Evolutionary conservation across 2,329 filamentous ascomycete genomes (phyloP).

Genomic region (Metarhizium humberi): DNA sequence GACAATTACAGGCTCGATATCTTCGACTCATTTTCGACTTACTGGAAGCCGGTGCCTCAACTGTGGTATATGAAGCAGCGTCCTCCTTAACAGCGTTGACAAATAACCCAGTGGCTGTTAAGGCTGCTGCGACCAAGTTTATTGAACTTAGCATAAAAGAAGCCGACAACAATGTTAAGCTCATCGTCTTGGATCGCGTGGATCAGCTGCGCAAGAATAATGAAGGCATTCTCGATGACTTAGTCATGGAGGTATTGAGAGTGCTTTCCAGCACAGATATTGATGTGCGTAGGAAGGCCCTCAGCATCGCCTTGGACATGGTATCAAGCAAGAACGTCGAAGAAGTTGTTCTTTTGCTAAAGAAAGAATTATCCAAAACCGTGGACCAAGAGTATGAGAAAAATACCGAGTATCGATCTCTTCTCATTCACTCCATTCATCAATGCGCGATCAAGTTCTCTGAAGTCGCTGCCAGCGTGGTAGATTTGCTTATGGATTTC

Average conservation of each 20-base stretch:
- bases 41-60: conserved; percentile 84
- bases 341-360: conserved; percentile 88
- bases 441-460: conserved; percentile 99
- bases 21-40: conserved; percentile 93
- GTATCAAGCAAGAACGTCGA: conserved; percentile 98
- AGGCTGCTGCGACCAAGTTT: conserved; percentile 90
- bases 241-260: conserved; percentile 94
- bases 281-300: conserved; percentile 86
- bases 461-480: conserved; percentile 92
- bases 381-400: conserved; percentile 99
- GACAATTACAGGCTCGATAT: conserved; percentile 60
- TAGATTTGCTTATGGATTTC: conserved; percentile 97
- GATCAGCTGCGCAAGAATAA: conserved; percentile 81
- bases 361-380: conserved; percentile 96
- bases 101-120: conserved; percentile 93
- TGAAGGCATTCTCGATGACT: conserved; percentile 82
- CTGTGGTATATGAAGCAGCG: conserved; percentile 94
- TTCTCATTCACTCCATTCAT: conserved; percentile 95
- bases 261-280: conserved; percentile 93
- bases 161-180: conserved; percentile 97
- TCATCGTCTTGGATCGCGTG: conserved; percentile 93
- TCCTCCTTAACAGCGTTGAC: conserved; percentile 90
- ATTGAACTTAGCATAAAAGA: conserved; percentile 97
- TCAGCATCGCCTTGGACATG: conserved; percentile 90
- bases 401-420: conserved; percentile 87